Evolutionary conservation across 1,139 yeast species (phyloP).

Genomic region (Suhomyces bolitotheri): DNA sequence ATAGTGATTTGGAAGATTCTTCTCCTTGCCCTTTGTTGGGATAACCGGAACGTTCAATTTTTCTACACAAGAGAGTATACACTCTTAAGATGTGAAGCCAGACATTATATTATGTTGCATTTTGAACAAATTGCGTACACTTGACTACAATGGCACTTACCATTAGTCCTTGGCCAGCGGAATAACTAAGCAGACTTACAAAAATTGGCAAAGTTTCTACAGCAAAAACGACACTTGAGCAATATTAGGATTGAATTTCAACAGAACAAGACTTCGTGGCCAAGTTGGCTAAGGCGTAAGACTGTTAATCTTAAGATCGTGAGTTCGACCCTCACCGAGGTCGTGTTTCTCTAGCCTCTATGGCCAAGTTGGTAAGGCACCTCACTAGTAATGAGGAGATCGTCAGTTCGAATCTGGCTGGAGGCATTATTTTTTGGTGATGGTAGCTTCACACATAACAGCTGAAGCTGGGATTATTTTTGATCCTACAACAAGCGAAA

Average conservation of each 20-base stretch:
- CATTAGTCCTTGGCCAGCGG: too few species aligned
- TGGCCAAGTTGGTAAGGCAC: conserved; percentile 89
- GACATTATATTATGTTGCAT: too few species aligned
- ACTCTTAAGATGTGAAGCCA: too few species aligned
- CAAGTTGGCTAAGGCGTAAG: conserved; percentile 25
- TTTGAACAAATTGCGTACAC: not conserved
- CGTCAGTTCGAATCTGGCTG: conserved; percentile 86
- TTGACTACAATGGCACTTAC: not conserved
- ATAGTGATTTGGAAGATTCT: too few species aligned
- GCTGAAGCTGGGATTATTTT: not conserved
- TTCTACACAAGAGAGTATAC: too few species aligned
- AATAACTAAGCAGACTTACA: too few species aligned
- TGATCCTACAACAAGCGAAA: not conserved
- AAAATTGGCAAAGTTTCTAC: not conserved
- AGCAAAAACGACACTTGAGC: not conserved
- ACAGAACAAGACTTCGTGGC: conserved; percentile 23
- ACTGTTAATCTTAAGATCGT: conserved; percentile 53
- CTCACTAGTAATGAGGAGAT: conserved; percentile 90
- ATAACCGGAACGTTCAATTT: too few species aligned
- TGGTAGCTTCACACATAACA: not conserved
- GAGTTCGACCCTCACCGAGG: conserved; percentile 51
- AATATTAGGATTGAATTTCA: too few species aligned
- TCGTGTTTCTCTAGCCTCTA: conserved; percentile 26
- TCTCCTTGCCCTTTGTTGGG: too few species aligned
- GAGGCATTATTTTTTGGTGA: conserved; percentile 50